These are phyloP conservation scores for Alternaria sp. DNA, from an alignment of 2,329 filamentous ascomycete species.

Conservation along the genomic window DNA sequence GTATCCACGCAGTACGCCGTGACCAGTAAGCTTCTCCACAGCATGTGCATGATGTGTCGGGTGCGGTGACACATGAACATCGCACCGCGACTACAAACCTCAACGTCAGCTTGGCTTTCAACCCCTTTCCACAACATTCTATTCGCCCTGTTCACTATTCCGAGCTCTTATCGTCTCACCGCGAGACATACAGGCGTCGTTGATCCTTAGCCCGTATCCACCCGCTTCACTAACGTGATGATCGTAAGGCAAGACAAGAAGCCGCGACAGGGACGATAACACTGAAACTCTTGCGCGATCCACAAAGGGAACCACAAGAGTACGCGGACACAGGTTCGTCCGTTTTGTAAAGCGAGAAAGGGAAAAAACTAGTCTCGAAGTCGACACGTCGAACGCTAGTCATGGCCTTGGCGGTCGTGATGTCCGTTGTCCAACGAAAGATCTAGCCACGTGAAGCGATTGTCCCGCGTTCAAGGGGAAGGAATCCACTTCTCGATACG, in stretches of 20 bases:
- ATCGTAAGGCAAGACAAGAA: neutral
- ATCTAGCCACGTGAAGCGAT: neutral
- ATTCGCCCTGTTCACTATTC: neutral
- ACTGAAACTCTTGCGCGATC: neutral
- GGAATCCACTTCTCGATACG: neutral
- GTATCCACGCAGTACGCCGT: neutral
- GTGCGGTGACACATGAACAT: neutral
- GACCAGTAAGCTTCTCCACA: neutral
- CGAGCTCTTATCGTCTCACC: neutral
- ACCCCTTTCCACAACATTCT: neutral
- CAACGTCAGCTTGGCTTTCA: neutral
- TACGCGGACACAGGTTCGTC: neutral
- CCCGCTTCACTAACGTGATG: slow-evolving; percentile 1
- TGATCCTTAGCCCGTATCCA: neutral
- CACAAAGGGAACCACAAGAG: neutral
- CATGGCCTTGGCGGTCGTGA: neutral
- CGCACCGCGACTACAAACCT: neutral
- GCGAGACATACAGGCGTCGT: neutral
- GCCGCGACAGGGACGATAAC: neutral
- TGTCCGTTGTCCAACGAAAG: neutral
- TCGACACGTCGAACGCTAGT: slow-evolving; percentile 8
- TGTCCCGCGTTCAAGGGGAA: neutral
- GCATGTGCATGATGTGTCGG: neutral
- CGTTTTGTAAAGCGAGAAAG: neutral
- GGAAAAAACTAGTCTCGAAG: neutral